A percentile compares a stretch with the other conserved stretches of the same genome.
Evolutionary conservation across 768 basidiomycete species (phyloP).

Genomic region (Macrocybe gigantea): DNA sequence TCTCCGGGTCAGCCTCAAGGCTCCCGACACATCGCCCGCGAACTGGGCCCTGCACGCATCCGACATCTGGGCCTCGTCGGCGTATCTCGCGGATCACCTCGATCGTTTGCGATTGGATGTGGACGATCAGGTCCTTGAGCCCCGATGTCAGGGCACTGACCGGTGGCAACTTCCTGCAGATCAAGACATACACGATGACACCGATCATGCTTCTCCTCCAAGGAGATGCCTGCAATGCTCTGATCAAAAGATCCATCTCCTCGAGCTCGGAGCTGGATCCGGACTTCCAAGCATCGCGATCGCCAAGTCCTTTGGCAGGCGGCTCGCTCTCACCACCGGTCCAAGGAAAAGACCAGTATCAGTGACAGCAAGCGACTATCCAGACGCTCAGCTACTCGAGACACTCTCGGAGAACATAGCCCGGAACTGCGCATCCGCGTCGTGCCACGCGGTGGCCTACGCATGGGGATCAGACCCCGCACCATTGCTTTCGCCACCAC

Average conservation of each 20-base stretch:
- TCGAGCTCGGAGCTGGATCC: conserved; percentile 72
- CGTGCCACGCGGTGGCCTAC: conserved; percentile 51
- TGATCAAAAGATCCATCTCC: conserved; percentile 25
- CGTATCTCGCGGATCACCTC: conserved; percentile 63
- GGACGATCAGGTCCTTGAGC: conserved; percentile 6
- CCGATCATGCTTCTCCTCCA: neutral
- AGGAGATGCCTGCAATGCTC: neutral
- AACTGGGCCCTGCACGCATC: conserved; percentile 79
- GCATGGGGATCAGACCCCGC: conserved; percentile 59
- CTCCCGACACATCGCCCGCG: conserved; percentile 58
- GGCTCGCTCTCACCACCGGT: too few species aligned
- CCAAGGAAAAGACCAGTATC: conserved; percentile 11
- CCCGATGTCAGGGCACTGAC: conserved; percentile 25
- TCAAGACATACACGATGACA: too few species aligned
- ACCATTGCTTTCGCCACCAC: conserved; percentile 11
- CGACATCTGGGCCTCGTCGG: conserved; percentile 67
- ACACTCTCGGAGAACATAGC: conserved; percentile 53
- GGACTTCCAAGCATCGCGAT: conserved; percentile 70
- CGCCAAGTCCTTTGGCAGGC: conserved; percentile 34
- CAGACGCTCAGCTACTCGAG: conserved; percentile 54
- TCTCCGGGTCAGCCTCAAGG: conserved; percentile 36
- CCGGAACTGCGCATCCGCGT: conserved; percentile 39
- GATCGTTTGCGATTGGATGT: conserved; percentile 12
- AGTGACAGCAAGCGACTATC: conserved; percentile 66
- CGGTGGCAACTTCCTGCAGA: too few species aligned